Evolutionary conservation across 495 filamentous ascomycete species (phyloP), one percentile per base, ranked within the genome.

Genomic region (Penicillium pancosmium): DNA sequence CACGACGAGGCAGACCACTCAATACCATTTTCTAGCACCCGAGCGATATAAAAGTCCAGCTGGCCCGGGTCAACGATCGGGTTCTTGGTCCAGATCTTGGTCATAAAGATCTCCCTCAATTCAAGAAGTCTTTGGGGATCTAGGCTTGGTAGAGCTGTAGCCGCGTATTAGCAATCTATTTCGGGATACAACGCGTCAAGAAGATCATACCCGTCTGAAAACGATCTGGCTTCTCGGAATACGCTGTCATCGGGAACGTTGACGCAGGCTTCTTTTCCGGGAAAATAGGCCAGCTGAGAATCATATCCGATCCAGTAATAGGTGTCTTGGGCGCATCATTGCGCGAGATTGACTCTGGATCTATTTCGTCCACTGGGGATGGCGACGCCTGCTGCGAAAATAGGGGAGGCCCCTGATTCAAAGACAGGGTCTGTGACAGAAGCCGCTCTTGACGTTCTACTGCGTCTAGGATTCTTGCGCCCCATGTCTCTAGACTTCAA

Each of bases 1-100:
- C 72, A 76, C 3, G 72, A 70, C 5, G 70, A 61, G 6, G 66
- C 57, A 15, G 66, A 71, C 73, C 72, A 74, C 48, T 67, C 67
- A 46, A 69, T 63, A 3, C 68, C 72, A 13, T 67, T 71, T 59
- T 67, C 68, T 23, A 71, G 38, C 21, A 69, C 63, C 34, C 52
- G 59, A 16, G 55, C 62, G 35, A 71, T 68, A 50, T 67, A 59
- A 40, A 52, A 43, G 43, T 71, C 68, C 31, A 71, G 50, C 56
- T 71, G 61, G 31, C 63, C 63, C 11, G 51, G 43, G 16, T 71
- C 68, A 40, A 71, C 59, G 33, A 71, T 71, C 4, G 68, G 68
- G 46, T 71, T 71, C 55, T 71, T 71, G 41, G 64, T 65, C 59
- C 64, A 61, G 43, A 71, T 67, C 21, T 69, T 68, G 47, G 61